Conservation (phyloP, 1,284 basidiomycete species). For the Puccinia novopanici region DNA sequence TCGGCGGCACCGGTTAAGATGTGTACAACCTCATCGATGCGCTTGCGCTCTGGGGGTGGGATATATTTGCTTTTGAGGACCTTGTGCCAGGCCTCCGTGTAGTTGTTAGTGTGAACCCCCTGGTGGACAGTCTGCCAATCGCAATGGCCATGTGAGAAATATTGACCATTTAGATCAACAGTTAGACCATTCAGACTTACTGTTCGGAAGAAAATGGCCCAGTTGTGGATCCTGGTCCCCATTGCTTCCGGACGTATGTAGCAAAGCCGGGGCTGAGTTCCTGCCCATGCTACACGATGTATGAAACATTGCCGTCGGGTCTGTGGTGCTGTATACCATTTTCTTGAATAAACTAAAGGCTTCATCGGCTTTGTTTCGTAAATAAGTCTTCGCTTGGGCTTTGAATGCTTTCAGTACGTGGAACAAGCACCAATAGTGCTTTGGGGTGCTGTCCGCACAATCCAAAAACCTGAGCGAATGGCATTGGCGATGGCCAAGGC, state of each 20-base stretch:
- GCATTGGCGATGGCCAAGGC: neutral
- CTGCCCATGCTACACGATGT: neutral
- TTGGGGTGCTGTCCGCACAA: neutral
- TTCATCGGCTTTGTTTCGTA: neutral
- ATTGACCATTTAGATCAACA: neutral
- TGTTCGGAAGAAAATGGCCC: neutral
- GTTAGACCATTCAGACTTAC: neutral
- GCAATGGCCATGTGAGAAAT: too few relatives aligned
- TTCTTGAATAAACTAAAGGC: neutral
- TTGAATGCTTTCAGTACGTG: neutral
- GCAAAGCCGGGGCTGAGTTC: neutral
- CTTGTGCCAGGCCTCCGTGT: neutral
- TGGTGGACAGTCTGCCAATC: neutral
- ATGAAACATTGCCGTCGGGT: neutral
- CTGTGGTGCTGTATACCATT: neutral
- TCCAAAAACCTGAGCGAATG: neutral
- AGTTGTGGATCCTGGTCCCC: neutral
- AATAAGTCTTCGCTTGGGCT: neutral
- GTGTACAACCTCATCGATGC: slow-evolving; percentile 1
- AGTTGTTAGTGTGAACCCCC: slow-evolving; percentile 17
- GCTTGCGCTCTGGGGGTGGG: too few relatives aligned
- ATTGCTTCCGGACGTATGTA: neutral
- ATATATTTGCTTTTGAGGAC: neutral
- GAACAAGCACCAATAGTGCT: slow-evolving; percentile 4
- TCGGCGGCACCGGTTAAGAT: neutral